Percentiles rank a stretch among this genome's conserved stretches.
These are phyloP conservation scores for Caloboletus inedulis DNA, from an alignment of 1,284 basidiomycete species.

Conservation along the genomic window DNA sequence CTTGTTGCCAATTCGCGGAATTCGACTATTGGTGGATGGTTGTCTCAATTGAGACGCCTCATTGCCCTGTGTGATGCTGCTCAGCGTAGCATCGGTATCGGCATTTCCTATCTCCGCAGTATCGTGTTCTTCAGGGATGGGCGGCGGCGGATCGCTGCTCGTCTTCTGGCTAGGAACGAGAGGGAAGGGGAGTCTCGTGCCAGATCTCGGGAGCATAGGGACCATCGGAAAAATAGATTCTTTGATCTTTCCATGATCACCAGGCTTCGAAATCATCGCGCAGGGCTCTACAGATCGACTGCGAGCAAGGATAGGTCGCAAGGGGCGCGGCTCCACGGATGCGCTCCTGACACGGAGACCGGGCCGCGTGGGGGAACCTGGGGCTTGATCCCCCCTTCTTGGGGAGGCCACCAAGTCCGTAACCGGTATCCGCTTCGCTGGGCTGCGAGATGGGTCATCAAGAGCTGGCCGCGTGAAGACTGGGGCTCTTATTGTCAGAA, in stretches of 20 bases:
- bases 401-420: slow-evolving; percentile 31
- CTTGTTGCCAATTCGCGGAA: slow-evolving; percentile 64
- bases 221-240: slow-evolving; percentile 22
- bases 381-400: slow-evolving; percentile 21
- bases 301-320: slow-evolving; percentile 14
- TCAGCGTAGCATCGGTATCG: neutral
- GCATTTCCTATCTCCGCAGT: neutral
- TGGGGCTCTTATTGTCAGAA: slow-evolving; percentile 19
- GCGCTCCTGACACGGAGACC: slow-evolving; percentile 26
- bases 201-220: slow-evolving; percentile 19
- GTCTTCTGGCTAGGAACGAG: slow-evolving; percentile 29
- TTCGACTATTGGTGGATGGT: slow-evolving; percentile 53
- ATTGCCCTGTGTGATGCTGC: slow-evolving; percentile 20
- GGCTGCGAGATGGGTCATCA: slow-evolving; percentile 45
- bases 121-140: slow-evolving; percentile 35
- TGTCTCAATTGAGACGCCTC: slow-evolving; percentile 52
- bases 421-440: slow-evolving; percentile 54
- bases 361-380: slow-evolving; percentile 22
- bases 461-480: slow-evolving; percentile 37
- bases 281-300: slow-evolving; percentile 33
- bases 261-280: slow-evolving; percentile 7
- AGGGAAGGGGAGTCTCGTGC: slow-evolving; percentile 44
- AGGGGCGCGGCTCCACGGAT: slow-evolving; percentile 25
- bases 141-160: slow-evolving; percentile 18
- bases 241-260: slow-evolving; percentile 14